Percentiles rank a stretch among this genome's conserved stretches.
These are phyloP conservation scores for Closterium sp. DNA, from an alignment of 139 green algal species.

Conservation along the genomic window DNA sequence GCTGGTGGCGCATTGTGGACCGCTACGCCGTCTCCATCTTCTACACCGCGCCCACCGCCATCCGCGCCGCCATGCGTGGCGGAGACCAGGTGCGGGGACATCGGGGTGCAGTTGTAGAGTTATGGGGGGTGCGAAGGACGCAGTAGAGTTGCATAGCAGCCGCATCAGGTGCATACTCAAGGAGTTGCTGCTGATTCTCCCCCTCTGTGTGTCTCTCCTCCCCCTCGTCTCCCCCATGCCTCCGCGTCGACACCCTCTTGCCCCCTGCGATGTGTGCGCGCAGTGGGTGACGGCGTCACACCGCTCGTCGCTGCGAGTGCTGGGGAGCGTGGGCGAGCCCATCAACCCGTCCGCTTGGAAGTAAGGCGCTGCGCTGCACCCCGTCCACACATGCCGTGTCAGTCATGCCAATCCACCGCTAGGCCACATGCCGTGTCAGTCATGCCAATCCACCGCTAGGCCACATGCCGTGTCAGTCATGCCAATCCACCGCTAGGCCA, in stretches of 20 bases:
- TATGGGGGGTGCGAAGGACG: no score
- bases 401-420: no score
- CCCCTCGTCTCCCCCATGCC: not conserved
- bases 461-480: no score
- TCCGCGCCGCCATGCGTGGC: constrained; percentile 78
- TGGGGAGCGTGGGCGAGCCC: constrained; percentile 95
- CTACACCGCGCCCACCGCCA: constrained; percentile 96
- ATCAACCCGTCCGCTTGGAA: constrained; percentile 98
- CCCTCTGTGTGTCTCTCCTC: no score
- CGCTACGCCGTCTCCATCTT: constrained; percentile 83
- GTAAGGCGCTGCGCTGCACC: not conserved
- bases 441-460: no score
- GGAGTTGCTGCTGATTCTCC: no score
- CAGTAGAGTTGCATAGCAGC: no score
- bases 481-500: no score
- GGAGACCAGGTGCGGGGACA: constrained; percentile 62
- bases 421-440: no score
- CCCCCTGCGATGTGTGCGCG: not conserved
- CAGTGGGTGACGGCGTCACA: constrained; percentile 55
- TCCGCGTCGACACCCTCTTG: not conserved
- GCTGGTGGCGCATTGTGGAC: constrained; percentile 78
- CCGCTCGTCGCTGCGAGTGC: constrained; percentile 69
- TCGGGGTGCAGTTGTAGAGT: not conserved
- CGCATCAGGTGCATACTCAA: no score
- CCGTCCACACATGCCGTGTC: no score